Percentiles rank a stretch among this genome's conserved stretches.
Conservation (phyloP, 148 eudicot genomes). For the Diospyros kaki region DNA sequence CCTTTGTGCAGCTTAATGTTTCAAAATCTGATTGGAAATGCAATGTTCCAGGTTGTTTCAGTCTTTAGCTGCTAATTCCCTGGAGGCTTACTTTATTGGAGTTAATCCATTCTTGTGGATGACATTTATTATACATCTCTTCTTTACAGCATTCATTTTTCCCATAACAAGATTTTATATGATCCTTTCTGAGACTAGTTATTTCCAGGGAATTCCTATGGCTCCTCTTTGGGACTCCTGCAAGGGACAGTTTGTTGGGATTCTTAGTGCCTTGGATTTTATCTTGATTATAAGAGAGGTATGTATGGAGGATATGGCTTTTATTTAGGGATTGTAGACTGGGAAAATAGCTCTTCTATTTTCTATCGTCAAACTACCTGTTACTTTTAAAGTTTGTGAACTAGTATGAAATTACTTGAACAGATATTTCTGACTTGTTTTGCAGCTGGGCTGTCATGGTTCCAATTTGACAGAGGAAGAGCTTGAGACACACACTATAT, state of each 20-base stretch:
- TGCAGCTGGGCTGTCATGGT: slow-evolving; percentile 55
- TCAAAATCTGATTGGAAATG: not conserved
- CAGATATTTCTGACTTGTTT: slow-evolving; percentile 8
- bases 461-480: slow-evolving; percentile 65
- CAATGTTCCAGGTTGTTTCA: not conserved
- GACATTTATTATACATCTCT: not conserved
- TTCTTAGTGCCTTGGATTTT: slow-evolving; percentile 68
- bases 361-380: not conserved
- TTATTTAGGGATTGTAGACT: slow-evolving; percentile 1
- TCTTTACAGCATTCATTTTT: not conserved
- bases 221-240: slow-evolving; percentile 68
- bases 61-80: not conserved
- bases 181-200: slow-evolving; percentile 10
- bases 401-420: slow-evolving; percentile 6
- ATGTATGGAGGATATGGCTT: slow-evolving; percentile 7
- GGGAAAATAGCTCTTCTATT: not conserved
- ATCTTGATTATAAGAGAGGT: slow-evolving; percentile 65
- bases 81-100: not conserved
- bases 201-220: slow-evolving; percentile 49
- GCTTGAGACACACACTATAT: slow-evolving; percentile 67
- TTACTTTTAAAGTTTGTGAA: not conserved
- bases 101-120: slow-evolving; percentile 5
- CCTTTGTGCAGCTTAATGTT: not conserved
- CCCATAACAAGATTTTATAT: slow-evolving; percentile 8
- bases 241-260: slow-evolving; percentile 64